A percentile compares a stretch with the other conserved stretches of the same genome.
Conservation (phyloP, 306 rosid species). For the Vigna mungo region DNA sequence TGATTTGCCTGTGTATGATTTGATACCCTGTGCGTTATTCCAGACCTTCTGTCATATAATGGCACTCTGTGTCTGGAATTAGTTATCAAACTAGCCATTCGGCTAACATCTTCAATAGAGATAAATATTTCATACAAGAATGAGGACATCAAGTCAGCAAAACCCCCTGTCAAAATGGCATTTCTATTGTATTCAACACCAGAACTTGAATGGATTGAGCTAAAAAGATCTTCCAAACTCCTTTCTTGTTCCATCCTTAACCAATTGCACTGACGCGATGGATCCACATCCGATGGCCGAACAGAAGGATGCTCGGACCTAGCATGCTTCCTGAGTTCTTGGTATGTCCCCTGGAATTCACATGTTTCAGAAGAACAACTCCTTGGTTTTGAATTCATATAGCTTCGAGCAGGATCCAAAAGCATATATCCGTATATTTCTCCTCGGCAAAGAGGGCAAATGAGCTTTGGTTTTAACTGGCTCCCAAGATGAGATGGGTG, state of each 20-base stretch:
- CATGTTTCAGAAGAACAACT: conserved; percentile 80
- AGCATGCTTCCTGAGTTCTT: conserved; percentile 83
- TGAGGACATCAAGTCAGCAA: conserved; percentile 49
- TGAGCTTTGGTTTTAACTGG: conserved; percentile 52
- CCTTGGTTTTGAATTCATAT: conserved; percentile 70
- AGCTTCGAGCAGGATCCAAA: conserved; percentile 64
- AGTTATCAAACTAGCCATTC: conserved; percentile 35
- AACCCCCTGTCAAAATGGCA: conserved; percentile 23
- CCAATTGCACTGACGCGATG: conserved; percentile 66
- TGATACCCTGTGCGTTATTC: conserved; percentile 44
- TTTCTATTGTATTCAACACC: conserved; percentile 43
- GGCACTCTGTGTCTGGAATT: conserved; percentile 54
- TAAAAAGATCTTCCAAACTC: conserved; percentile 64
- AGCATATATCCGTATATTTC: conserved; percentile 73
- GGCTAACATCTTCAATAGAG: conserved; percentile 44
- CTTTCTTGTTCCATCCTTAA: conserved; percentile 71
- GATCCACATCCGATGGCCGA: conserved; percentile 81
- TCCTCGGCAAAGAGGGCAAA: conserved; percentile 91
- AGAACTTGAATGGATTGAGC: conserved; percentile 59
- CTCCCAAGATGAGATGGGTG: conserved; percentile 47
- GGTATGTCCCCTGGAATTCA: conserved; percentile 68
- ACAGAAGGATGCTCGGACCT: conserved; percentile 77
- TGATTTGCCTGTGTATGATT: conserved; percentile 48
- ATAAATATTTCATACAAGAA: conserved; percentile 46
- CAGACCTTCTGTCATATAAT: conserved; percentile 51